Evolutionary conservation across 345 rosid genomes (phyloP).

Genomic region (Populus alba): DNA sequence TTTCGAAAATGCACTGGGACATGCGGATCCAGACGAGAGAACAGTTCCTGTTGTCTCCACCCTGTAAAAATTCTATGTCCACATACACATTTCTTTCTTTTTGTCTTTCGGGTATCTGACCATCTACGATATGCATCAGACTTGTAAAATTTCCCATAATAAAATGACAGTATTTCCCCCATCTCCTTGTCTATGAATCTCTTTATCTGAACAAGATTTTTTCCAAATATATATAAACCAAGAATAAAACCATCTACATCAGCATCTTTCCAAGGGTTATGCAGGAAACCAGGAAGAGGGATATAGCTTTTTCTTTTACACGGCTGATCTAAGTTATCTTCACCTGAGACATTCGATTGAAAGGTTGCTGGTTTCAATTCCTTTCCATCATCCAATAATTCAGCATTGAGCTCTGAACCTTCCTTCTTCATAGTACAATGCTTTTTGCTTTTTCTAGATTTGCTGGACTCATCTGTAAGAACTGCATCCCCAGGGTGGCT

Average conservation of each 20-base stretch:
- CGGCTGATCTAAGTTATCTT: conserved; percentile 11
- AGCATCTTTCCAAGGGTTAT: conserved; percentile 42
- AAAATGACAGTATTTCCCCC: conserved; percentile 54
- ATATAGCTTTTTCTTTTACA: conserved; percentile 3
- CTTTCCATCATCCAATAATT: conserved; percentile 19
- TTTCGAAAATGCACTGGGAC: conserved; percentile 39
- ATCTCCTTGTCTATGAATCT: conserved; percentile 47
- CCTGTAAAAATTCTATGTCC: conserved; percentile 63
- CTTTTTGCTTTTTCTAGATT: conserved; percentile 36
- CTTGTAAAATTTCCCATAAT: conserved; percentile 57
- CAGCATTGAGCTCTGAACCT: conserved; percentile 20
- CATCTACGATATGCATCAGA: conserved; percentile 51
- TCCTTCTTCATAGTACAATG: conserved; percentile 30
- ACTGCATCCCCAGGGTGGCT: conserved; percentile 18
- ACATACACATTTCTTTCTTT: conserved; percentile 39
- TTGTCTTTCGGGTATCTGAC: conserved; percentile 51
- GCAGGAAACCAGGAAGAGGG: conserved; percentile 36
- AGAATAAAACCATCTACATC: conserved; percentile 54
- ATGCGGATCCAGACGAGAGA: conserved; percentile 55
- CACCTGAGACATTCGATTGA: conserved; percentile 17
- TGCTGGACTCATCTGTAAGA: conserved; percentile 35
- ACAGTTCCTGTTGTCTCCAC: conserved; percentile 68
- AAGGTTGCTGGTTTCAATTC: conserved; percentile 34
- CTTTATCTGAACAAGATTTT: conserved; percentile 45
- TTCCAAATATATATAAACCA: conserved; percentile 58